Conservation (phyloP, 129 eudicot genomes). For the Calendula officinalis region DNA sequence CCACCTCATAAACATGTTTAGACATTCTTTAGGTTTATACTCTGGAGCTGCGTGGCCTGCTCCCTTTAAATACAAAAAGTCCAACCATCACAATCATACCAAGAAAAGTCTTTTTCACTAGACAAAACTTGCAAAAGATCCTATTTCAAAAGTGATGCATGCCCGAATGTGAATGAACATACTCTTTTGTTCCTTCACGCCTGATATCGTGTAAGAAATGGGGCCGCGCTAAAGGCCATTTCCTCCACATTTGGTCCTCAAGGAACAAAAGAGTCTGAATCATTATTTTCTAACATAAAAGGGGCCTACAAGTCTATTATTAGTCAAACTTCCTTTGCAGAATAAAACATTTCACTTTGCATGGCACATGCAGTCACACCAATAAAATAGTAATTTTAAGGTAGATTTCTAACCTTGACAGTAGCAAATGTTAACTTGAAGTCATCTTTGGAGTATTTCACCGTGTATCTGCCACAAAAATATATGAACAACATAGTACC, state of each 20-base stretch:
- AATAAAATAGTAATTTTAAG: background rate
- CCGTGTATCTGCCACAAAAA: constrained; percentile 23
- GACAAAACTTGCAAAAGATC: background rate
- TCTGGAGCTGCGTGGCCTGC: constrained; percentile 32
- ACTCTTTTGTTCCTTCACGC: too few species aligned
- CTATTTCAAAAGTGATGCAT: too few species aligned
- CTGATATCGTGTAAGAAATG: too few species aligned
- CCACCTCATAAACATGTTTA: constrained; percentile 27
- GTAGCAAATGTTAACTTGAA: constrained; percentile 26
- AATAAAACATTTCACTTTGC: too few species aligned
- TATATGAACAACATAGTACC: background rate
- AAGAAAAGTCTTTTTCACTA: background rate
- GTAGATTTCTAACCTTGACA: constrained; percentile 19
- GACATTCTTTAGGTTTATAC: constrained; percentile 25
- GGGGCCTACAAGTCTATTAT: too few species aligned
- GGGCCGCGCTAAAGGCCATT: too few species aligned
- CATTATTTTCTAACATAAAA: too few species aligned
- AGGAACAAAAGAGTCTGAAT: too few species aligned
- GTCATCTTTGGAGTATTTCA: constrained; percentile 20
- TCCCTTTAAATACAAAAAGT: constrained; percentile 20
- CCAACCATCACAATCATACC: background rate
- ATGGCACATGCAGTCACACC: too few species aligned
- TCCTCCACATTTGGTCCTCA: too few species aligned
- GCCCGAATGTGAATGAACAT: too few species aligned
- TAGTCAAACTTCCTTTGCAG: too few species aligned